These are phyloP conservation scores for Chenopodium berlandieri DNA, from an alignment of 148 eudicot genomes.

Conservation along the genomic window DNA sequence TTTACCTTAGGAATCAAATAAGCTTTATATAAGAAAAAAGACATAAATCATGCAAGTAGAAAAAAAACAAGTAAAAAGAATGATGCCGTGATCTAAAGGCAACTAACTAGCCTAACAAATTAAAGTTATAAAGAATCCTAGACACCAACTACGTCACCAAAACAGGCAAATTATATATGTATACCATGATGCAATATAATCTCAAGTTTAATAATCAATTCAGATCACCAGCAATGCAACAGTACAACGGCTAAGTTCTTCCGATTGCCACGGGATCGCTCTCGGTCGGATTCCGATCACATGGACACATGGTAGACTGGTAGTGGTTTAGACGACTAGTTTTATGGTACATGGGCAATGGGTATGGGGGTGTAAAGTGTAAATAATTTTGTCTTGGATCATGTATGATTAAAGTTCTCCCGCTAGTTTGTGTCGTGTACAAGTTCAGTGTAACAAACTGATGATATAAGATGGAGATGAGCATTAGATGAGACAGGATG, in stretches of 20 bases:
- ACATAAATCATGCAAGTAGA: background rate
- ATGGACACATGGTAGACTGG: background rate
- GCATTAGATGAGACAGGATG: background rate
- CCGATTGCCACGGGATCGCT: background rate
- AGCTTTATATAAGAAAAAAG: background rate
- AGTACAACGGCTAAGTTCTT: background rate
- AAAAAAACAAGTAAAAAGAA: background rate
- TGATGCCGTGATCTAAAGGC: background rate
- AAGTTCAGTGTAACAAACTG: background rate
- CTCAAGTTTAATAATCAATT: background rate
- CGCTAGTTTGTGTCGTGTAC: background rate
- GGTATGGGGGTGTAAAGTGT: background rate
- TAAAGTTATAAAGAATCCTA: background rate
- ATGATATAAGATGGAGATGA: background rate
- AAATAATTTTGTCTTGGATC: constrained; percentile 2
- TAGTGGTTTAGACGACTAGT: background rate
- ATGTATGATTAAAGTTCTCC: background rate
- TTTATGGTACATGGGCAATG: background rate
- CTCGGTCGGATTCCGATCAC: background rate
- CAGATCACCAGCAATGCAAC: too few relatives aligned
- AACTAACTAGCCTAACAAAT: background rate
- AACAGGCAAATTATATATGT: background rate
- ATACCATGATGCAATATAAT: background rate
- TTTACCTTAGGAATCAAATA: background rate
- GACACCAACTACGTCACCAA: background rate